These are phyloP conservation scores for Hypoxylon subgilvum DNA, from an alignment of 495 filamentous ascomycete genomes.

Conservation along the genomic window DNA sequence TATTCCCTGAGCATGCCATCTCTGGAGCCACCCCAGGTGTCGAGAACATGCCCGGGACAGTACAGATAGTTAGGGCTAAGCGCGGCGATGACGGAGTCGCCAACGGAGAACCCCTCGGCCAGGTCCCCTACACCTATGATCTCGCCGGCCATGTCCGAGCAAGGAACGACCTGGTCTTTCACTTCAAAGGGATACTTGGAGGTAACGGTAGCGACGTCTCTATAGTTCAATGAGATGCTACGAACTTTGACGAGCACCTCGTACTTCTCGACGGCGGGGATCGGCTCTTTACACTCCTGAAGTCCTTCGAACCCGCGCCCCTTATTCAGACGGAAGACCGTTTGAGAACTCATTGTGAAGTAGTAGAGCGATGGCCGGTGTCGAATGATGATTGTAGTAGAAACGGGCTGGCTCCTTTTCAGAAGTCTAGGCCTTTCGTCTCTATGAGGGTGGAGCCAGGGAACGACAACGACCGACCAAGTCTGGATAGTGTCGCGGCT, in stretches of 20 bases:
- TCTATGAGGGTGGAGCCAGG: too few species aligned
- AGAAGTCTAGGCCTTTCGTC: too few species aligned
- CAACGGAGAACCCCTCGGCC: conserved; percentile 63
- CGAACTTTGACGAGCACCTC: conserved; percentile 23
- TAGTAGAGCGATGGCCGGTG: too few species aligned
- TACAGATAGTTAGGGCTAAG: conserved; percentile 30
- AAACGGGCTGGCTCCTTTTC: too few species aligned
- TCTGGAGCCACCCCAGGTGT: background rate
- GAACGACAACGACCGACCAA: too few species aligned
- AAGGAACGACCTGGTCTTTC: conserved; percentile 60
- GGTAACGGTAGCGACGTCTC: conserved; percentile 46
- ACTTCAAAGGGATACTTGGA: conserved; percentile 45
- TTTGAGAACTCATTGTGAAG: too few species aligned
- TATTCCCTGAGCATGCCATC: conserved; percentile 6
- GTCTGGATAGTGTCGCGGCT: too few species aligned
- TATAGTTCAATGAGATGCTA: conserved; percentile 21
- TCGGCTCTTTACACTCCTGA: conserved; percentile 14
- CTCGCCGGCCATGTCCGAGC: conserved; percentile 69
- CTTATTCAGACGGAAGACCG: too few species aligned
- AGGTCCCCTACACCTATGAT: conserved; percentile 64
- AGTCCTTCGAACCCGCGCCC: conserved; percentile 30
- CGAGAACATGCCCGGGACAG: conserved; percentile 15
- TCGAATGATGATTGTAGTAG: too few species aligned
- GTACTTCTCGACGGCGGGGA: conserved; percentile 14
- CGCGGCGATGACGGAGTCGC: conserved; percentile 43